These are phyloP conservation scores for Malassezia pachydermatis DNA, from an alignment of 1,284 basidiomycete species.

Conservation along the genomic window DNA sequence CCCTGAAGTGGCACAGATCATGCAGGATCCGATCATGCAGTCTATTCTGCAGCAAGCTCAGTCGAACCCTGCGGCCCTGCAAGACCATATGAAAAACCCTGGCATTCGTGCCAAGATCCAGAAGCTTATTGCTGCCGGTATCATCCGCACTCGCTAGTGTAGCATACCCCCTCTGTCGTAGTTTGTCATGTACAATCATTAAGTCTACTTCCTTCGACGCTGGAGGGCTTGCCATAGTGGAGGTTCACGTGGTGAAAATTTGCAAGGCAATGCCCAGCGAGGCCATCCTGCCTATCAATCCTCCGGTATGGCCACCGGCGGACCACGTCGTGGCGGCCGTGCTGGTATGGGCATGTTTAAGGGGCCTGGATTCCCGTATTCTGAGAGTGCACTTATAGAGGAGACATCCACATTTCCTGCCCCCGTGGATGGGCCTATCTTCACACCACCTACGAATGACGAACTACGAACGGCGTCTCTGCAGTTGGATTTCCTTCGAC, in stretches of 20 bases:
- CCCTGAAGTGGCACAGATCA: slow-evolving; percentile 72
- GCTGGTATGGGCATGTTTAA: slow-evolving; percentile 2
- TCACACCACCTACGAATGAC: neutral
- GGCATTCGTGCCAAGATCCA: slow-evolving; percentile 71
- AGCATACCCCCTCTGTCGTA: neutral
- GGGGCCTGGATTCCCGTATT: slow-evolving; percentile 5
- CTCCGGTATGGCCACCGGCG: slow-evolving; percentile 1
- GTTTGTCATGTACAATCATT: neutral
- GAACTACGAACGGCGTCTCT: slow-evolving; percentile 4
- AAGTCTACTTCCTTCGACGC: neutral
- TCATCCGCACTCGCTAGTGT: slow-evolving; percentile 55
- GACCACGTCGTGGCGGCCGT: slow-evolving; percentile 6
- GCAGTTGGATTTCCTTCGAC: slow-evolving; percentile 10
- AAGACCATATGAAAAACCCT: slow-evolving; percentile 89
- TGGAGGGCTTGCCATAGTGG: too few species aligned
- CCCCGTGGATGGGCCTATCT: slow-evolving; percentile 1
- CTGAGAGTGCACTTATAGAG: slow-evolving; percentile 10
- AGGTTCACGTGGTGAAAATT: too few species aligned
- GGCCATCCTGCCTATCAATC: too few species aligned
- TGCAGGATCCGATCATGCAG: slow-evolving; percentile 52
- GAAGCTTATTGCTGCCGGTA: slow-evolving; percentile 85
- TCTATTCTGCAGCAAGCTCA: slow-evolving; percentile 92
- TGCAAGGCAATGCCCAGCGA: too few species aligned
- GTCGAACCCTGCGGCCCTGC: slow-evolving; percentile 71
- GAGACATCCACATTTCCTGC: neutral